Percentiles rank a stretch among this genome's conserved stretches.
Conservation (phyloP, 2,329 filamentous ascomycete species). For the Fusarium subtropicale region DNA sequence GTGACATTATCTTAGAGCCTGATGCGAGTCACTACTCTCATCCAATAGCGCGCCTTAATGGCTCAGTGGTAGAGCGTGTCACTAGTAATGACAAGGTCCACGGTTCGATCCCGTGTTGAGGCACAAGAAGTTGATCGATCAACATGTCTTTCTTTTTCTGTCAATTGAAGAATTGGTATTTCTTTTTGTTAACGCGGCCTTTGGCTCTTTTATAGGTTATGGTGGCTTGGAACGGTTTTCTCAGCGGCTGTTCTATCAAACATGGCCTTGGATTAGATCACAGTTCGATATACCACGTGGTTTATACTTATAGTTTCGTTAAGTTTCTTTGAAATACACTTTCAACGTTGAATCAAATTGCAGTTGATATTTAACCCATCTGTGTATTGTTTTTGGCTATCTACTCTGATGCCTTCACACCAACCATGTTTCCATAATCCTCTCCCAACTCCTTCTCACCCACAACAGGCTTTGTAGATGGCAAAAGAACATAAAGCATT, state of each 20-base stretch:
- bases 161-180: no score
- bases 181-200: no score
- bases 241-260: no score
- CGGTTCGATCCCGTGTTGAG: slow-evolving; percentile 30
- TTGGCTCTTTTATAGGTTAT: no score
- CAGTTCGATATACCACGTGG: no score
- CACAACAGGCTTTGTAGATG: slow-evolving; percentile 8
- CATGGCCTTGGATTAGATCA: rapidly evolving
- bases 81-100: slow-evolving; percentile 35
- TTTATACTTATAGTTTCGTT: no score
- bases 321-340: no score
- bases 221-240: no score
- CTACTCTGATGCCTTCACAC: slow-evolving; percentile 41
- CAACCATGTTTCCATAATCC: slow-evolving; percentile 51
- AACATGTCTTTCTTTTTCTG: rapidly evolving
- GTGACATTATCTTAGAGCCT: neutral
- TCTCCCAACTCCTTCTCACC: slow-evolving; percentile 44
- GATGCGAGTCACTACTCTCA: neutral
- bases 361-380: neutral
- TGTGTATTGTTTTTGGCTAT: no score
- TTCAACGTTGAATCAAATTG: neutral
- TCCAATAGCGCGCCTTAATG: slow-evolving; percentile 20
- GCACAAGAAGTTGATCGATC: neutral
- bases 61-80: slow-evolving; percentile 34
- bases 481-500: slow-evolving; percentile 56